Conservation (phyloP, 345 rosid species). For the Pistacia vera region DNA sequence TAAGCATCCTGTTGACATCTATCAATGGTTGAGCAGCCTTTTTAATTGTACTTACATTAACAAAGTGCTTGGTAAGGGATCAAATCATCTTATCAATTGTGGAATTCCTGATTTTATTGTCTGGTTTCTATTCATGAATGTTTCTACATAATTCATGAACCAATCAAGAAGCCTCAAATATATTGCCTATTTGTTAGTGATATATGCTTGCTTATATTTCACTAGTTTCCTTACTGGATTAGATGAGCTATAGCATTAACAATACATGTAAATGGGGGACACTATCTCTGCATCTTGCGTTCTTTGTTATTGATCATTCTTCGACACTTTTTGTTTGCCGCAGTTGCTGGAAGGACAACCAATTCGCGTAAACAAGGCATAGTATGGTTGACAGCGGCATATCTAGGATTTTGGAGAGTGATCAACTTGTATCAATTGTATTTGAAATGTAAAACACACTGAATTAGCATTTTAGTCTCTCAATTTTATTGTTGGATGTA, state of each 20-base stretch:
- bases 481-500: neutral
- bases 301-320: neutral
- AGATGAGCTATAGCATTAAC: no score
- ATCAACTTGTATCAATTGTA: conserved; percentile 8
- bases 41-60: neutral
- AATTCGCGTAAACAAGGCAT: conserved; percentile 89
- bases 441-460: conserved; percentile 6
- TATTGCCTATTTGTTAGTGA: no score
- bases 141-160: neutral
- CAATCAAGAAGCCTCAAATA: no score
- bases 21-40: neutral
- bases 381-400: neutral
- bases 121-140: neutral
- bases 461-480: neutral
- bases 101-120: neutral
- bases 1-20: neutral
- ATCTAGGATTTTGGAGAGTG: conserved; percentile 6
- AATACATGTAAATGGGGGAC: no score
- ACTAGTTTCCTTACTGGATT: no score
- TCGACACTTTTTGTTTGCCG: conserved; percentile 16
- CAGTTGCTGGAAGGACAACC: conserved; percentile 83
- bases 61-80: neutral
- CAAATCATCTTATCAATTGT: neutral
- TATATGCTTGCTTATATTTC: no score
- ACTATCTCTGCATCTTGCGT: neutral